Base-by-base conservation (phyloP, 257 asterid genomes). In the Linaria vulgaris region DNA sequence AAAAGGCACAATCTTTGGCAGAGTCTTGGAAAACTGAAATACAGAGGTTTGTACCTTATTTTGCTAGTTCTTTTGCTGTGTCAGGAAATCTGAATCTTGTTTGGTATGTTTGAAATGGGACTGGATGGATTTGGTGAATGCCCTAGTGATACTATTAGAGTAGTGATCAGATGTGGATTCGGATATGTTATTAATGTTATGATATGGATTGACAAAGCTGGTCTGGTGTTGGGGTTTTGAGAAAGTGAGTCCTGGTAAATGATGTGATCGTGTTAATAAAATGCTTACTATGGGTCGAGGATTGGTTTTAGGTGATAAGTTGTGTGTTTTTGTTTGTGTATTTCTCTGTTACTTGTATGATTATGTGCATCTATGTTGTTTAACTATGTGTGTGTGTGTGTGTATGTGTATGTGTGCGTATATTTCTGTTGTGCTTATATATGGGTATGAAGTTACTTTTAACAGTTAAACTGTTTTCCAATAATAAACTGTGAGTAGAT, bases 11-110 rank as follows among this genome's bases (percentile, higher is more conserved):
- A 64, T 78, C 76, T 64, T 78, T 87, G 85, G 89, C 86, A 0
- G 78, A 83, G 24, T 80, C 79, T 14, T 87, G 96, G 99, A 77
- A 88, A 63, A 57, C 71, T 13, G 79, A 82, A 68, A 82, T 89
- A n/a, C 70, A 79, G 66, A 85, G 96, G 99, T 92, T 45, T 67
- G 65, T 45, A 14, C 72, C 37, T 0, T 41, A 1, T 63, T 58
- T 62, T 45, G 23, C 22, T 20, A 11, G 31, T 61, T 14, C 11
- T 44, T 56, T 41, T 27, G 53, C 9, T 15, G 8, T 38, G 8
- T 43, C 25, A 17, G 59, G 27, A n/a, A 19, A 9, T 15, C 24
- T 76, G 58, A 30, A 3, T 30, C 24, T 13, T 21, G 27, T 49
- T 63, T 59, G 6, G 19, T 0, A 14, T 30, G 24, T 27, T 8